phyloP scores from a whole-genome alignment of 129 eudicot genomes.

The Cynara cardunculus region DNA sequence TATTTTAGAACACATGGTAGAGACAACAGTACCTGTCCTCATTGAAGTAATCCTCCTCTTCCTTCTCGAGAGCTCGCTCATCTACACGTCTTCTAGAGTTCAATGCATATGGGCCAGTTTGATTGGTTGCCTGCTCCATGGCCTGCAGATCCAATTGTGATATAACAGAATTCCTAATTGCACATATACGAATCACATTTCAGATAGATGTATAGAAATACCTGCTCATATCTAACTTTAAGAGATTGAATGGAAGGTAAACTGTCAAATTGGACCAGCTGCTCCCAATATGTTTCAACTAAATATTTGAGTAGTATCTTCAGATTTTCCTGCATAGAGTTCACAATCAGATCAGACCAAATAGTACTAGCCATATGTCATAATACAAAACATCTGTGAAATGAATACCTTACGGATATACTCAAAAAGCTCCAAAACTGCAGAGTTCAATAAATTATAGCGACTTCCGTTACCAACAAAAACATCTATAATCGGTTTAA shows the following conservation, averaged over 20 bases:
- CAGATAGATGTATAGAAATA: constrained; percentile 14
- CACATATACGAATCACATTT: background rate
- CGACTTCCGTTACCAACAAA: constrained; percentile 84
- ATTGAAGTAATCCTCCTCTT: constrained; percentile 95
- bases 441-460: constrained; percentile 84
- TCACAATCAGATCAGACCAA: constrained; percentile 8
- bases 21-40: constrained; percentile 61
- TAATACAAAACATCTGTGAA: background rate
- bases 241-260: constrained; percentile 60
- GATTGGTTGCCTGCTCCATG: constrained; percentile 63
- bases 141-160: constrained; percentile 38
- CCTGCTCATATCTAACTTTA: constrained; percentile 93
- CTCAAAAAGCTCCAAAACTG: constrained; percentile 89
- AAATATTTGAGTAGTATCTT: constrained; percentile 68
- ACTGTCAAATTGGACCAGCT: constrained; percentile 58
- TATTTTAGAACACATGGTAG: background rate
- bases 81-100: constrained; percentile 72
- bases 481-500: constrained; percentile 79
- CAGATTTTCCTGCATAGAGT: constrained; percentile 61
- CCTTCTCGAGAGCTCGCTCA: constrained; percentile 91
- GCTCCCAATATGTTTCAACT: constrained; percentile 75
- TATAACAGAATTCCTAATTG: background rate
- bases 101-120: constrained; percentile 26
- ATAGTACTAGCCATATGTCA: background rate
- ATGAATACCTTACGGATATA: constrained; percentile 72